Evolutionary conservation across 2,329 filamentous ascomycete species (phyloP), one percentile per base, ranked within the genome.

Genomic region (Ophiostoma ulmi): DNA sequence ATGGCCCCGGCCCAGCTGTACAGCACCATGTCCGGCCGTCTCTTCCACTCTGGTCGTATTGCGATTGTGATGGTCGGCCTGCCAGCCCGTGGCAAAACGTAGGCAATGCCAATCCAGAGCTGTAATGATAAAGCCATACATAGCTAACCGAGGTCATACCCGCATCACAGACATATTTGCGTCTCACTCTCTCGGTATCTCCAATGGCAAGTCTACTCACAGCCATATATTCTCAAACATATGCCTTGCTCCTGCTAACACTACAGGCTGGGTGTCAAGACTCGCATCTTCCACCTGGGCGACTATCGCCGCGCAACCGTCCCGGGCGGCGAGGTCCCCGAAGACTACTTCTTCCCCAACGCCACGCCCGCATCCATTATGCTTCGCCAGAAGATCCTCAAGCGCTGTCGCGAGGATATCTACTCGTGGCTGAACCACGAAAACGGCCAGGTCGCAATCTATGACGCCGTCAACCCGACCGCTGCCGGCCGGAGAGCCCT

Each of bases 271-370:
- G 95, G 95, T 73, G 95, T 99, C 72, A 99, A 99, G 83, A 98
- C 95, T 44, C 91, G 94, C 75, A 96, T 98, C 76, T 99, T 99
- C 79, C 95, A 99, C 78, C 84, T 99, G 20, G 95, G 96, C 71
- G 95, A 99, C 80, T 99, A 99, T 79, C 91, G 95, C 75, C 88
- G 95, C 78, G 94, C 93, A 41, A 97, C 94, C 20, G 88, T 98
- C 74, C 93, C 89, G 61, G 92, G 90, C 17, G 90, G 90, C 71
- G 88, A 94, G 71, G 91, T 99, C 20, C 96, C 95, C 0, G 92
- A 97, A 74, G 95, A 99, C 79, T 99, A 99, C 80, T 99, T 99
- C 82, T 97, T 94, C 78, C 91, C 97, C 36, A 94, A 98, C 78
- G 94, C 96, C 38, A 95, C 93, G 36, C 92, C 94, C 4, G 88